phyloP scores from a whole-genome alignment of 345 rosid species.

The Streptanthus diversifolius region DNA sequence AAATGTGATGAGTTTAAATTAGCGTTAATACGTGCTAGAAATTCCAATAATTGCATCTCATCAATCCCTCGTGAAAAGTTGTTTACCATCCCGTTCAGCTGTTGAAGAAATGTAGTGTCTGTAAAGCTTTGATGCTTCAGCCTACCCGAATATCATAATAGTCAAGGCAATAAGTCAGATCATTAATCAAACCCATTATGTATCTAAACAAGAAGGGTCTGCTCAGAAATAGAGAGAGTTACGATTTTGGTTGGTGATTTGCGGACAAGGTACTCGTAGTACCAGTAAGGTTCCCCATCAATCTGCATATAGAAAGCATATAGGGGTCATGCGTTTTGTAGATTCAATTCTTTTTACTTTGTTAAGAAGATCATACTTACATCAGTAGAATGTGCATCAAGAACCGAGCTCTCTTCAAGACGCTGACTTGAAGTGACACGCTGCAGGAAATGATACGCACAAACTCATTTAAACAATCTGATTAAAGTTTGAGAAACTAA shows the following conservation, averaged over 20 bases:
- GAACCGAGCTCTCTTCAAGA: conserved; percentile 80
- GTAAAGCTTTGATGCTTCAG: conserved; percentile 68
- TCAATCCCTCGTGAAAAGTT: background rate
- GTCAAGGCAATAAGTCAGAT: background rate
- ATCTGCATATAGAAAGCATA: conserved; percentile 40
- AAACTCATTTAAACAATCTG: conserved; percentile 3
- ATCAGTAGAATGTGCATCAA: conserved; percentile 63
- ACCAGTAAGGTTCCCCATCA: conserved; percentile 89
- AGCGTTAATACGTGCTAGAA: background rate
- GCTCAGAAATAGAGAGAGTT: conserved; percentile 10
- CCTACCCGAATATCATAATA: conserved; percentile 42
- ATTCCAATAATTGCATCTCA: background rate
- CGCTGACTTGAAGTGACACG: conserved; percentile 94
- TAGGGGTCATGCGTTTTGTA: background rate
- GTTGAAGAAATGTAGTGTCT: conserved; percentile 81
- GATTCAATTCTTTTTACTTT: background rate
- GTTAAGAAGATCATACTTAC: conserved; percentile 40
- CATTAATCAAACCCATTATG: background rate
- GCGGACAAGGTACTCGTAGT: conserved; percentile 82
- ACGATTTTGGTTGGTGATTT: conserved; percentile 79
- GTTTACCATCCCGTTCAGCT: conserved; percentile 84
- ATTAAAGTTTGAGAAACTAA: conserved; percentile 3
- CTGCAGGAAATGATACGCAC: conserved; percentile 33
- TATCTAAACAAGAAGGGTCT: background rate
- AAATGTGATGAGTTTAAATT: background rate